Evolutionary conservation across 768 basidiomycete genomes (phyloP), one percentile per base, ranked within the genome.

Genomic region (Chiua virens): DNA sequence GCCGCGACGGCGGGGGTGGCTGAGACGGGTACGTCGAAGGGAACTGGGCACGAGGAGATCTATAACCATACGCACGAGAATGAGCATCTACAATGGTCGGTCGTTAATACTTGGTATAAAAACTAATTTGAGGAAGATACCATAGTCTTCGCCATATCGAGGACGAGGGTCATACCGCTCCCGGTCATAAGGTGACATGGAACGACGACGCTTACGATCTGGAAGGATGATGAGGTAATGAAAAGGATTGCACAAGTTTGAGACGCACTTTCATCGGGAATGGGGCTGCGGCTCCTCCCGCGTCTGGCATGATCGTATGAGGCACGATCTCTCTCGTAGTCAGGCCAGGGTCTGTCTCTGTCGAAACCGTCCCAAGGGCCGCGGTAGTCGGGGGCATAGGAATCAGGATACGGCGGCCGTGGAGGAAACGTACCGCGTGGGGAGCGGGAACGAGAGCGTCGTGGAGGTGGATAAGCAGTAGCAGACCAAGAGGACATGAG

Each of bases 381-480:
- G 52, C 86, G 80, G 69, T 75, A 71, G 59, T 88, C 85, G 47
- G 73, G 72, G 25, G 80, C 78, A 59, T 82, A 84, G 42, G 76
- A 58, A 53, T 87, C 87, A 52, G 78, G 73, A 67, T 81, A 79
- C 22, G 82, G 71, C 10, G 78, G 74, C 61, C 84, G 76, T 38
- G 79, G 65, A 46, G 80, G 73, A 58, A 81, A 83, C 11, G 75
- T 63, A 49, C 78, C 75, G 34, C 79, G 71, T 45, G 74, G 89
- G 56, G 89, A 91, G 53, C 89, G 87, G 61, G 90, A 92, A 64
- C 87, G 88, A 65, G 90, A 92, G 65, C 83, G 87, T 57, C 86
- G 86, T 56, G 83, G 76, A 50, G 84, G 81, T 68, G 86, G 87
- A 73, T 86, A 86, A 67, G 82, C 78, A 70, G 76, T 60, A 56